Percentiles rank a stretch among this genome's conserved stretches.
These are phyloP conservation scores for Clitopilus hobsonii DNA, from an alignment of 768 basidiomycete species.

Conservation along the genomic window DNA sequence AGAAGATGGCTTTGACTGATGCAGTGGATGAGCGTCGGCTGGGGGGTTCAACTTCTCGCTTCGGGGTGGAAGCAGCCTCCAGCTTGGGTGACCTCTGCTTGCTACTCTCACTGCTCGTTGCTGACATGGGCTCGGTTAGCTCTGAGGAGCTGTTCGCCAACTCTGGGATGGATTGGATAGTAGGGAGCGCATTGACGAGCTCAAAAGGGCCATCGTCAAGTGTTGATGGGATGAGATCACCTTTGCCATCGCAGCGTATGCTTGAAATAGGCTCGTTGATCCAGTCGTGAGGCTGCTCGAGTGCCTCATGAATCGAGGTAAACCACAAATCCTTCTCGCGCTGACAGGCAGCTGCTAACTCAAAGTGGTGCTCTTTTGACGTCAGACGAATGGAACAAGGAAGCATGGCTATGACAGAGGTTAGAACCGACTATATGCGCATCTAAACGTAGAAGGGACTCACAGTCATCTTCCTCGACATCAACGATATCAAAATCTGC, in stretches of 20 bases:
- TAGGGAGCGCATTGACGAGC: slow-evolving; percentile 37
- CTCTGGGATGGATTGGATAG: slow-evolving; percentile 57
- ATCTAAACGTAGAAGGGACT: slow-evolving; percentile 22
- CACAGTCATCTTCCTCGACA: slow-evolving; percentile 70
- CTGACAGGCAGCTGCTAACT: slow-evolving; percentile 80
- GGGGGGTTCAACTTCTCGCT: slow-evolving; percentile 24
- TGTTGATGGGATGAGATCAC: slow-evolving; percentile 28
- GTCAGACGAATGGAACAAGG: slow-evolving; percentile 79
- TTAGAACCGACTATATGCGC: slow-evolving; percentile 2
- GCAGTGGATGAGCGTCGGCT: slow-evolving; percentile 61
- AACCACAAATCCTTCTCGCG: slow-evolving; percentile 90
- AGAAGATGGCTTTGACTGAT: slow-evolving; percentile 59
- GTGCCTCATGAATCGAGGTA: slow-evolving; percentile 53
- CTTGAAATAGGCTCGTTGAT: slow-evolving; percentile 61
- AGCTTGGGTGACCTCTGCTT: slow-evolving; percentile 20
- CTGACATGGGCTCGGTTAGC: slow-evolving; percentile 29
- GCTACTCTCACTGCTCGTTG: slow-evolving; percentile 24
- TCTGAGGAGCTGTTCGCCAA: slow-evolving; percentile 26
- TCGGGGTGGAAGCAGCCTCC: slow-evolving; percentile 18
- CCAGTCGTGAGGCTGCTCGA: slow-evolving; percentile 43
- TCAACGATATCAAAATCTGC: slow-evolving; percentile 68
- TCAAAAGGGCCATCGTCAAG: slow-evolving; percentile 39
- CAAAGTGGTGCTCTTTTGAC: slow-evolving; percentile 68
- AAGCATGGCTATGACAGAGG: slow-evolving; percentile 54
- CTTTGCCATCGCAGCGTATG: slow-evolving; percentile 43